Conservation (phyloP, 169 alveolate species). For the Cyclospora cayetanensis region DNA sequence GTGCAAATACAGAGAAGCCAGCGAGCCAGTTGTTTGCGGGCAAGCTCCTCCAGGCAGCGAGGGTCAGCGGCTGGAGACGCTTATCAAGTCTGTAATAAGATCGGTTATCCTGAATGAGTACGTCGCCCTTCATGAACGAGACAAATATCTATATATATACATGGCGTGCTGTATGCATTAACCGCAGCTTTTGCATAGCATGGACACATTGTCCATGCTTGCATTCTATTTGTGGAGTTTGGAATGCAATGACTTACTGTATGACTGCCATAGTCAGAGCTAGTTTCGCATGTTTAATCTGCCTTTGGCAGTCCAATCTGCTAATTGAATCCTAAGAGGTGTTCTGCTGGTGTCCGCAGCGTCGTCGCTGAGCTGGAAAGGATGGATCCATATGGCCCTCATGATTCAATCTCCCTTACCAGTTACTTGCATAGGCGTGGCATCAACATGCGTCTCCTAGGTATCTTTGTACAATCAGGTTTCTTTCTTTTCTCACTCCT, state of each 20-base stretch:
- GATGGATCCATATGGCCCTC: slow-evolving; percentile 58
- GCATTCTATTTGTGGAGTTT: no score
- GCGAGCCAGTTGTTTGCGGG: slow-evolving; percentile 52
- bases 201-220: no score
- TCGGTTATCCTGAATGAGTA: slow-evolving; percentile 61
- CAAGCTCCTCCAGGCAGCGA: slow-evolving; percentile 15
- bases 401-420: slow-evolving; percentile 61
- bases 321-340: no score
- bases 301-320: no score
- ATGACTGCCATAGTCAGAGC: no score
- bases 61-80: slow-evolving; percentile 51
- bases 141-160: no score
- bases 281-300: no score
- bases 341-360: background rate
- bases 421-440: slow-evolving; percentile 57
- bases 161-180: no score
- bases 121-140: no score
- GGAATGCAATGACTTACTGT: no score
- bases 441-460: slow-evolving; percentile 64
- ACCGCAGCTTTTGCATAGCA: no score
- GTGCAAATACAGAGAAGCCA: slow-evolving; percentile 22
- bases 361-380: slow-evolving; percentile 61
- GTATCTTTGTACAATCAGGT: slow-evolving; percentile 45
- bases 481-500: no score
- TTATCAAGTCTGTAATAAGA: slow-evolving; percentile 45